Evolutionary conservation across 805 yeast genomes (phyloP).

Genomic region (Hanseniaspora lachancei): DNA sequence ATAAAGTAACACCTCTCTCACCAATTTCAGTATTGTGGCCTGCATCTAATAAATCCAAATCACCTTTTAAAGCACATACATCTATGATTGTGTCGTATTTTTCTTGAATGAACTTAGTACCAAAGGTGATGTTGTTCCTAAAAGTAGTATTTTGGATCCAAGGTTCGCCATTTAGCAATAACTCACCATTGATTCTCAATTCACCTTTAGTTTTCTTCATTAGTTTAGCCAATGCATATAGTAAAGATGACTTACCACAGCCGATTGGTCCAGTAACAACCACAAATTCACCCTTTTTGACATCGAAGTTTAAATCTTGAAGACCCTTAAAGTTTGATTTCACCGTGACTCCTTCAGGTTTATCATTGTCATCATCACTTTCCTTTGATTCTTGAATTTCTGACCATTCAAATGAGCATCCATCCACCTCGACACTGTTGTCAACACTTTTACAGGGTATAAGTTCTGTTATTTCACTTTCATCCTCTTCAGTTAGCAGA

Average conservation of each 20-base stretch:
- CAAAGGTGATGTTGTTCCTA: slow-evolving; percentile 52
- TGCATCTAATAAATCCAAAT: slow-evolving; percentile 46
- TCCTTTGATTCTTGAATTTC: slow-evolving; percentile 18
- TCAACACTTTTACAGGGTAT: slow-evolving; percentile 16
- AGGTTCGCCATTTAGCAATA: slow-evolving; percentile 36
- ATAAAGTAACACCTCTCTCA: slow-evolving; percentile 58
- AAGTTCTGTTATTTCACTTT: slow-evolving; percentile 13
- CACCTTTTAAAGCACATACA: slow-evolving; percentile 48
- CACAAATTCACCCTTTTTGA: slow-evolving; percentile 47
- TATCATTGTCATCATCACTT: not conserved
- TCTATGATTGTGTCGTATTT: slow-evolving; percentile 41
- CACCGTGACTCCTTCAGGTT: not conserved
- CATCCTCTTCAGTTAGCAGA: slow-evolving; percentile 30
- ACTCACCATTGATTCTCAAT: slow-evolving; percentile 32
- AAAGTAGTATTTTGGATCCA: slow-evolving; percentile 69
- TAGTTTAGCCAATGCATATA: slow-evolving; percentile 49
- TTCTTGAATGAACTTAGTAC: slow-evolving; percentile 34
- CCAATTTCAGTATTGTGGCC: slow-evolving; percentile 64
- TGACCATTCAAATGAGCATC: slow-evolving; percentile 49
- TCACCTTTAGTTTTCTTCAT: slow-evolving; percentile 28
- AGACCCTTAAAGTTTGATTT: slow-evolving; percentile 12
- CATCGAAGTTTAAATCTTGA: slow-evolving; percentile 31
- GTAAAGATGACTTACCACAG: slow-evolving; percentile 37
- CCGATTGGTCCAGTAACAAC: slow-evolving; percentile 58
- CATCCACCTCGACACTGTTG: slow-evolving; percentile 34